Evolutionary conservation across 371 early-diverging fungal species (phyloP), one percentile per base, ranked within the genome.

Genomic region (Mortierella sp.): DNA sequence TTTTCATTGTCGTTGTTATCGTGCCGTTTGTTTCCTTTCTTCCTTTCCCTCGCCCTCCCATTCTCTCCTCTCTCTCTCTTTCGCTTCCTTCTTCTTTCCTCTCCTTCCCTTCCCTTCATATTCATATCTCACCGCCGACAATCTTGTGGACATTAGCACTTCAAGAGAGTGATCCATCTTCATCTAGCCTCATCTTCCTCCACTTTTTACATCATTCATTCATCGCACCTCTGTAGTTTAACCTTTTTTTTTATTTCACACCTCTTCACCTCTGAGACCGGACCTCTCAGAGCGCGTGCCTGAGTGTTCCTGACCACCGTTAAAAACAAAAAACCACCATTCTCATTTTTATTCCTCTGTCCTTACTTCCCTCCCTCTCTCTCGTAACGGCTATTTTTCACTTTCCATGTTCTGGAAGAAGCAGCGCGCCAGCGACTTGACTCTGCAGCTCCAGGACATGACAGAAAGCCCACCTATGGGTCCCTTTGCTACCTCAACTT

Each of bases 341-440:
- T n/a, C n/a, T n/a, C n/a, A n/a, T n/a, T n/a, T n/a, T n/a, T n/a
- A n/a, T n/a, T n/a, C n/a, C n/a, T n/a, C n/a, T n/a, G n/a, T n/a
- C n/a, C n/a, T n/a, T n/a, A n/a, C n/a, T n/a, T n/a, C n/a, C n/a
- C n/a, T n/a, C n/a, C n/a, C n/a, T n/a, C n/a, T n/a, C n/a, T n/a
- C n/a, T n/a, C n/a, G n/a, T 58, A 58, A 58, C 58, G 34, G 34
- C 14, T 14, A 1, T 7, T 34, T 2, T 16, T n/a, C 16, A 34
- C 37, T 24, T n/a, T 1, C 61, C 16, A 79, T 79, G 79, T 79
- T 70, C 52, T 74, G 74, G 74, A 79, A 79, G 65, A 79, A 74
- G 47, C 26, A 55, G 39, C 44, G 39, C 1, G 31, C 65, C 0
- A 44, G 66, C 7, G 73, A 69, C 37, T 55, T 73, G 2, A 69